phyloP scores from a whole-genome alignment of 352 stramenopile genomes.

The Halophytophthora polymorphica region DNA sequence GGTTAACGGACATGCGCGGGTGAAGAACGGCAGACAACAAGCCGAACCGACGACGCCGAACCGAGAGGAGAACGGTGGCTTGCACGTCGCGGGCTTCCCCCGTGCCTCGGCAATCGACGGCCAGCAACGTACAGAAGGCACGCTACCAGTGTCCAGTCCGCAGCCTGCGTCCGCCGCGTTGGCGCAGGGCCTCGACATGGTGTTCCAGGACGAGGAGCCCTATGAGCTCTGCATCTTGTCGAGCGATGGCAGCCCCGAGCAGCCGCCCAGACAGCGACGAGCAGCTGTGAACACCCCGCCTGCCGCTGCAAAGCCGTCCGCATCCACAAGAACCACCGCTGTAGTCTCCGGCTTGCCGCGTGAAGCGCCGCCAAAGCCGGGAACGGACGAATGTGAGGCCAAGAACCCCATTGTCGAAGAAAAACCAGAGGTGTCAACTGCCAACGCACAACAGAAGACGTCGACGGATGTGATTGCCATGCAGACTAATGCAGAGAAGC shows the following conservation, averaged over 20 bases:
- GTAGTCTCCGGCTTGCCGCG: conserved; percentile 5
- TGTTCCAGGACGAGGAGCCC: conserved; percentile 29
- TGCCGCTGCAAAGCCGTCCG: not conserved
- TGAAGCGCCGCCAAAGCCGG: conserved; percentile 2
- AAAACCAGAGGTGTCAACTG: conserved; percentile 1
- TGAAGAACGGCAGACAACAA: no score
- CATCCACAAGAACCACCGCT: not conserved
- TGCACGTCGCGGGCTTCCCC: no score
- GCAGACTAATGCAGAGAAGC: conserved; percentile 2
- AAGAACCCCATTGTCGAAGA: conserved; percentile 1
- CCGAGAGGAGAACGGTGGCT: no score
- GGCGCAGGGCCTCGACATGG: conserved; percentile 18
- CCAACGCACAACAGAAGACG: conserved; percentile 5
- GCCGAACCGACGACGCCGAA: no score
- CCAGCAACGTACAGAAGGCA: no score
- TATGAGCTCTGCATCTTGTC: conserved; percentile 33
- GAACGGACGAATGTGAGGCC: not conserved
- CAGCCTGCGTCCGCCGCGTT: conserved; percentile 19
- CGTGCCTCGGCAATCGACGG: no score
- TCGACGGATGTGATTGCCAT: conserved; percentile 9
- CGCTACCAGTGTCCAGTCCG: no score
- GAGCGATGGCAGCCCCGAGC: conserved; percentile 32
- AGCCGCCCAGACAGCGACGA: conserved; percentile 5
- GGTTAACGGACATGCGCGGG: no score
- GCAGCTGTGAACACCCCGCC: not conserved